phyloP scores from a whole-genome alignment of 2,329 filamentous ascomycete species.

The Colletotrichum graminicola region DNA sequence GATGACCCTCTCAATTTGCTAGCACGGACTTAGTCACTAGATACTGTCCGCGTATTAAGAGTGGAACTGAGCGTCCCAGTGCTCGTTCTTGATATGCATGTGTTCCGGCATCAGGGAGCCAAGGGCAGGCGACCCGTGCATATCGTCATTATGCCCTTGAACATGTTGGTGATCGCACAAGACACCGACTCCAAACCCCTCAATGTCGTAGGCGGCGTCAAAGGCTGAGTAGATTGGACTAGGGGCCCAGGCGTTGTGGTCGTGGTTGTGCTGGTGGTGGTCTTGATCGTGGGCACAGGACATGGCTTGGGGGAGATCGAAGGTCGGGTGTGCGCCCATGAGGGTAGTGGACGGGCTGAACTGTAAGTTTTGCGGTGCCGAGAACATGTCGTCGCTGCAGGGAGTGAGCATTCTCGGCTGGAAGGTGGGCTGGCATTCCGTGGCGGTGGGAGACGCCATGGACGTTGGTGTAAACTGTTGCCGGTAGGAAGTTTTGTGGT shows the following conservation, averaged over 20 bases:
- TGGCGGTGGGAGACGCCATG: conserved; percentile 51
- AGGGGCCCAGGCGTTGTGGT: conserved; percentile 49
- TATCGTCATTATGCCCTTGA: conserved; percentile 47
- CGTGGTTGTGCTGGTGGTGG: conserved; percentile 48
- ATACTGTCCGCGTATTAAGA: not conserved
- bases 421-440: conserved; percentile 48
- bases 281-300: conserved; percentile 47
- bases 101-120: conserved; percentile 46
- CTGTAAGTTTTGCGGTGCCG: conserved; percentile 47
- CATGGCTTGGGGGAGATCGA: conserved; percentile 47
- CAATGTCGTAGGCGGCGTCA: conserved; percentile 55
- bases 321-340: conserved; percentile 47
- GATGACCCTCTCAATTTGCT: not conserved
- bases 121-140: conserved; percentile 46
- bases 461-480: conserved; percentile 55
- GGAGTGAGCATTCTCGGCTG: conserved; percentile 63
- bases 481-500: conserved; percentile 48
- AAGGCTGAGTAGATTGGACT: conserved; percentile 55
- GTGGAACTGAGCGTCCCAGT: conserved; percentile 48
- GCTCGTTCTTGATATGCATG: conserved; percentile 52
- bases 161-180: conserved; percentile 49
- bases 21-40: not conserved
- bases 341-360: conserved; percentile 52
- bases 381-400: conserved; percentile 63
- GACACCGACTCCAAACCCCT: conserved; percentile 51